Conservation (phyloP, 306 rosid species). For the Delonix regia region DNA sequence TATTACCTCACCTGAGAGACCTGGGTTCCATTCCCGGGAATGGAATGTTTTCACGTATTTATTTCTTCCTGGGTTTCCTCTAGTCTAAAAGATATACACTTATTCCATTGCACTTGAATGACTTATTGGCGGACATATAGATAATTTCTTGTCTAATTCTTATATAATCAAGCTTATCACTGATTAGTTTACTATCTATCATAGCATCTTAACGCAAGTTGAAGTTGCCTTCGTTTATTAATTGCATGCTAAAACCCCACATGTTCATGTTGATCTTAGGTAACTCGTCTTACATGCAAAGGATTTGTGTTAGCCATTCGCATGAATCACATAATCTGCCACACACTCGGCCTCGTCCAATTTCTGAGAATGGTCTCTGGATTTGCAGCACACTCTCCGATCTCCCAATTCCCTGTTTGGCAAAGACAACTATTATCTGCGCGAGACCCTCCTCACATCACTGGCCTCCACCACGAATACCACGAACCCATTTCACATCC, state of each 20-base stretch:
- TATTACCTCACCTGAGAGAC: no score
- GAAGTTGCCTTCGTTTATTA: no score
- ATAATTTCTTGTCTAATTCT: no score
- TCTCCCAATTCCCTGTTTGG: conserved; percentile 18
- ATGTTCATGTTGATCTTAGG: not conserved
- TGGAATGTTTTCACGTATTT: no score
- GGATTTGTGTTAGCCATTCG: conserved; percentile 29
- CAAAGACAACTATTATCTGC: conserved; percentile 20
- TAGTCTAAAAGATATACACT: no score
- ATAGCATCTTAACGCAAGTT: no score
- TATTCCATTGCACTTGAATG: no score
- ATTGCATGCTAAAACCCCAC: not conserved
- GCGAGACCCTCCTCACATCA: conserved; percentile 17
- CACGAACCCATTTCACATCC: not conserved
- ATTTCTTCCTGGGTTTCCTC: no score
- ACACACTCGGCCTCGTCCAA: conserved; percentile 24
- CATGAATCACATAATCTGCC: conserved; percentile 29
- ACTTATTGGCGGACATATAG: no score
- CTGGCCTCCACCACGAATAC: conserved; percentile 28
- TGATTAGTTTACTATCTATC: no score
- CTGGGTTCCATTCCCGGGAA: no score
- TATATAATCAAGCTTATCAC: no score
- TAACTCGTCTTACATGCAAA: conserved; percentile 28
- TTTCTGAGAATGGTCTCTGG: conserved; percentile 27
- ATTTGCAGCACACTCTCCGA: not conserved